Base-by-base conservation (phyloP, 2,329 filamentous ascomycete genomes). In the Venturia oleaginea region DNA sequence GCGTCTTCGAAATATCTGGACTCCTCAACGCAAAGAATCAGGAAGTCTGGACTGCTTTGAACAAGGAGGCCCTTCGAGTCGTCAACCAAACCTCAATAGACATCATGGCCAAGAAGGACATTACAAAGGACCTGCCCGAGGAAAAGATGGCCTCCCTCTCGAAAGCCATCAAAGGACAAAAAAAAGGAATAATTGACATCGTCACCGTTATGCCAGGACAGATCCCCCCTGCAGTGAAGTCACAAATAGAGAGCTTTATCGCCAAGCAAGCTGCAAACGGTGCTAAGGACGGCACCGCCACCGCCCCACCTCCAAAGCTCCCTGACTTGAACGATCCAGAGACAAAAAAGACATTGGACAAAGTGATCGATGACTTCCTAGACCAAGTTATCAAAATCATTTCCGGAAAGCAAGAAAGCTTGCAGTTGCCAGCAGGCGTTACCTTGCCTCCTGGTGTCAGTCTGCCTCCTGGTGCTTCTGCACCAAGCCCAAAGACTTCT, bases 71-170 rank as follows among this genome's bases (percentile, higher is more conserved):
- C 3, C 17, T 54, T 15, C 11, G 15, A 24, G 40, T 43, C n/a
- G 4, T 62, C 17, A 62, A 51, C 22, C 40, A 62, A 32, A 62
- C 61, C 15, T 37, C 46, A 11, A 24, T 13, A 7, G 61, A 46
- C 24, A 46, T 62, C 61, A 32, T 24, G 40, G 42, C 22, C 38
- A 62, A 62, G 32, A 62, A 30, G 43, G 40, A 62, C 5, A 62
- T 54, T 22, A 54, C 42, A 5, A 62, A 34, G 30, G 17, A 3
- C 17, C 40, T 43, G n/a, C 37, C 34, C 59, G 59, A 27, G 10
- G n/a, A 34, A 17, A 27, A 51, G 15, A 15, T 27, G 22, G 22
- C 46, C 24, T 8, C 11, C 10, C 59, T 43, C 30, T n/a, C 51
- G 30, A 57, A 57, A 37, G 34, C 37, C 2, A 60, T 60, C 59